These are phyloP conservation scores for Trichoderma pleuroti DNA, from an alignment of 2,329 filamentous ascomycete genomes.

Conservation along the genomic window DNA sequence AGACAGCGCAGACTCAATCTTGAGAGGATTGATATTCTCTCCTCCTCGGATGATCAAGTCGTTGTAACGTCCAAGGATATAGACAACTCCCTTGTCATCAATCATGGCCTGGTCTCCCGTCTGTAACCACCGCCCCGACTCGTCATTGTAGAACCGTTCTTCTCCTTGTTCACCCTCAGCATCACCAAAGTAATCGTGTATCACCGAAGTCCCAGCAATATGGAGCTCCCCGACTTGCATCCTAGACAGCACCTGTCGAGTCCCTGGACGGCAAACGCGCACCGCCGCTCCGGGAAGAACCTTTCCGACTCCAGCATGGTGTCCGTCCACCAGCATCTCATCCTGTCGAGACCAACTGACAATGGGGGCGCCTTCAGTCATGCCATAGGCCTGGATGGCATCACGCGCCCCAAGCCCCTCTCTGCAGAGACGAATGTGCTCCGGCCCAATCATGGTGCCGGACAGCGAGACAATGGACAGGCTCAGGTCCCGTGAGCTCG, in stretches of 20 bases:
- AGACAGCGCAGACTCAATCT: constrained; percentile 36
- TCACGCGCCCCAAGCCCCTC: constrained; percentile 31
- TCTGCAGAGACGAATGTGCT: constrained; percentile 34
- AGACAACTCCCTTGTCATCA: constrained; percentile 36
- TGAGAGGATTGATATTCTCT: constrained; percentile 42
- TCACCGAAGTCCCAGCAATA: constrained; percentile 36
- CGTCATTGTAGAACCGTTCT: constrained; percentile 35
- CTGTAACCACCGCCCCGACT: constrained; percentile 34
- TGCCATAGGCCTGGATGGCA: constrained; percentile 41
- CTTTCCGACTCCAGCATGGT: constrained; percentile 41
- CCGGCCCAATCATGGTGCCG: constrained; percentile 31
- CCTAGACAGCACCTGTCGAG: constrained; percentile 28
- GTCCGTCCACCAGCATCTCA: constrained; percentile 30
- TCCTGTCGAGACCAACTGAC: constrained; percentile 38
- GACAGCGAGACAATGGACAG: constrained; percentile 35
- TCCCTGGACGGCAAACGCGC: constrained; percentile 36
- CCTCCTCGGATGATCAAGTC: constrained; percentile 45
- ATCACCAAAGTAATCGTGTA: constrained; percentile 33
- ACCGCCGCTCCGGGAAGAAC: constrained; percentile 38
- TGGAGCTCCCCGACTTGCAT: constrained; percentile 41
- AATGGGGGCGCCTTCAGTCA: constrained; percentile 44
- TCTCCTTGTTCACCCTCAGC: constrained; percentile 21
- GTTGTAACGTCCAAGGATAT: constrained; percentile 42
- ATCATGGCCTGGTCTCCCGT: constrained; percentile 43
- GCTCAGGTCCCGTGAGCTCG: constrained; percentile 27